Conservation (phyloP, 2,329 filamentous ascomycete species). For the Myotisia sp. region DNA sequence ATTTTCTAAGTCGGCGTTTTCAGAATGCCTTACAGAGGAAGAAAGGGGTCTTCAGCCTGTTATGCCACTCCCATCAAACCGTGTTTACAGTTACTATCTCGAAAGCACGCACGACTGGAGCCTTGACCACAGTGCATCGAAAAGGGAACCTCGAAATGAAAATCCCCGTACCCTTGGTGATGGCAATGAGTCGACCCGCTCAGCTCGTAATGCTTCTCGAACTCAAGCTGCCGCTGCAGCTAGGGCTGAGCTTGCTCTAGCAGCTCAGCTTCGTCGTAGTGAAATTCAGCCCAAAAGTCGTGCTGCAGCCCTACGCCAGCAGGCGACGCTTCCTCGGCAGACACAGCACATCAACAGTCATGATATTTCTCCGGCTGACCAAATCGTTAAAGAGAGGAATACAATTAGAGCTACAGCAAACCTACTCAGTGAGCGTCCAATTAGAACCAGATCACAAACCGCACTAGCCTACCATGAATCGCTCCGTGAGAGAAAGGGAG, state of each 20-base stretch:
- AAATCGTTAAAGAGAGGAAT: background rate
- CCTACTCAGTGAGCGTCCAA: constrained; percentile 27
- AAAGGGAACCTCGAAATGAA: constrained; percentile 13
- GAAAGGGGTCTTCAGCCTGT: constrained; percentile 31
- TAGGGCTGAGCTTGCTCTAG: constrained; percentile 27
- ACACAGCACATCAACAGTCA: constrained; percentile 14
- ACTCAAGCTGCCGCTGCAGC: constrained; percentile 19
- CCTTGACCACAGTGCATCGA: constrained; percentile 12
- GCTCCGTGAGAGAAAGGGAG: constrained; percentile 19
- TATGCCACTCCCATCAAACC: constrained; percentile 32
- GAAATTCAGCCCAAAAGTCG: constrained; percentile 29
- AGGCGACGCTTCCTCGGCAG: constrained; percentile 24
- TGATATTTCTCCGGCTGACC: constrained; percentile 10
- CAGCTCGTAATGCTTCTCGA: constrained; percentile 16
- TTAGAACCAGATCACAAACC: constrained; percentile 24
- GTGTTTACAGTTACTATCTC: constrained; percentile 33
- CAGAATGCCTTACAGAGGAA: constrained; percentile 34
- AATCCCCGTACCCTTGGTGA: constrained; percentile 15
- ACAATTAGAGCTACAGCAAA: constrained; percentile 13
- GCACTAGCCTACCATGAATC: constrained; percentile 23
- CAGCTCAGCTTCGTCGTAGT: constrained; percentile 27
- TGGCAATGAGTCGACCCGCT: constrained; percentile 16
- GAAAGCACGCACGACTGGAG: constrained; percentile 31
- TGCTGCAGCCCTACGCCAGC: constrained; percentile 34
- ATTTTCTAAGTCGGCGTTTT: constrained; percentile 31